Evolutionary conservation across 225 moss, liverwort and hornwort genomes (phyloP).

Genomic region (Polytrichum commune): DNA sequence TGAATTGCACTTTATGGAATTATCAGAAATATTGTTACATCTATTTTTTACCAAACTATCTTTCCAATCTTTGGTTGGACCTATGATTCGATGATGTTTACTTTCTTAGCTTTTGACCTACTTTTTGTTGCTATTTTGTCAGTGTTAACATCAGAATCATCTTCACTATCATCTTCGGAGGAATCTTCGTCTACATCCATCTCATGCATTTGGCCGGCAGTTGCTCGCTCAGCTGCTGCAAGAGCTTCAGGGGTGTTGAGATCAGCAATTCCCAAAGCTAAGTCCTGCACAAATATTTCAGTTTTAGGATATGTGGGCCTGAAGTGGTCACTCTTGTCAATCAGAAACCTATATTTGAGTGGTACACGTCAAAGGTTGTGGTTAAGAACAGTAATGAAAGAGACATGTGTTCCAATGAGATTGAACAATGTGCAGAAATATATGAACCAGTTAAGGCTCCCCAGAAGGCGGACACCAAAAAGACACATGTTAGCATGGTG

Average conservation of each 20-base stretch:
- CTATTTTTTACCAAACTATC: too few species aligned
- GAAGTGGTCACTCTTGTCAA: too few species aligned
- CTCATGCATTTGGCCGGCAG: conserved; percentile 46
- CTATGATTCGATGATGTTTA: conserved; percentile 1
- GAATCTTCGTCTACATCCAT: conserved; percentile 4
- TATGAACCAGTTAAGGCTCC: background rate
- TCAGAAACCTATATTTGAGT: too few species aligned
- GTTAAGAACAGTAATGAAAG: too few species aligned
- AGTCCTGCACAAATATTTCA: conserved; percentile 44
- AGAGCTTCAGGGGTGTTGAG: conserved; percentile 80
- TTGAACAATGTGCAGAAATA: too few species aligned
- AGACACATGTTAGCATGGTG: too few species aligned
- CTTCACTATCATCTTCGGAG: conserved; percentile 32
- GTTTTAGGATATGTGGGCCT: background rate
- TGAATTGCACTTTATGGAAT: too few species aligned
- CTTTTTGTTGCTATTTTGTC: conserved; percentile 11
- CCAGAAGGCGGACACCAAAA: background rate
- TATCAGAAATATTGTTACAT: too few species aligned
- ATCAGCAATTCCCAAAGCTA: conserved; percentile 83
- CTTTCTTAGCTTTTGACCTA: conserved; percentile 21
- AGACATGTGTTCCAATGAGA: too few species aligned
- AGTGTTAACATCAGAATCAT: conserved; percentile 39
- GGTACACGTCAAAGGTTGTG: too few species aligned
- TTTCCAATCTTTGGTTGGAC: too few species aligned
- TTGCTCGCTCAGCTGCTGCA: conserved; percentile 76